Evolutionary conservation across 805 yeast genomes (phyloP).

Genomic region (Spathaspora passalidarum): DNA sequence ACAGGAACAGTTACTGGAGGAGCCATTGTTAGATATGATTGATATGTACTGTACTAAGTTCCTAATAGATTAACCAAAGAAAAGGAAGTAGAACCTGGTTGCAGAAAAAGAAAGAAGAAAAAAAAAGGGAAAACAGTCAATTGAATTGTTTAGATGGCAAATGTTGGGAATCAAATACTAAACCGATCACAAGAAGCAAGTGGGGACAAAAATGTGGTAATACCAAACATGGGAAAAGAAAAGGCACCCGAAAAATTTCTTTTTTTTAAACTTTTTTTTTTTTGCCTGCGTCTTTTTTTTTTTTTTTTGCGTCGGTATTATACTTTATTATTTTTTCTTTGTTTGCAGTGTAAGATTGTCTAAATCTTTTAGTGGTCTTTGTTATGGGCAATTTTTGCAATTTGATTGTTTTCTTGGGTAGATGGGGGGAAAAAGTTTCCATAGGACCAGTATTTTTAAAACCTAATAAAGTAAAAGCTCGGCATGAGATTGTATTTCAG

Average conservation of each 20-base stretch:
- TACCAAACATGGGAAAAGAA: not conserved
- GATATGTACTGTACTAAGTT: not conserved
- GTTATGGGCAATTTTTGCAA: no score
- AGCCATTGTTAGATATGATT: slow-evolving; percentile 5
- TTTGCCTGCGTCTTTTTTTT: not conserved
- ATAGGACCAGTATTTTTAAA: no score
- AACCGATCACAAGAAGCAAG: not conserved
- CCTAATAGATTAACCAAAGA: not conserved
- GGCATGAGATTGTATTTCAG: no score
- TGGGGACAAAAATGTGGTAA: not conserved
- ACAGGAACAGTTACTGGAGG: slow-evolving; percentile 51
- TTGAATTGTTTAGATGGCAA: not conserved
- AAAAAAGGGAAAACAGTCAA: not conserved
- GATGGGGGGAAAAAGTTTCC: no score
- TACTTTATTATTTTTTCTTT: no score
- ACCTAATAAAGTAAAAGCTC: no score
- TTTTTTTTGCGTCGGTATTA: not conserved
- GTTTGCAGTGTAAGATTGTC: no score
- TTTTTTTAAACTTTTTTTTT: not conserved
- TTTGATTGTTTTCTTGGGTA: no score
- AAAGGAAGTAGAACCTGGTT: not conserved
- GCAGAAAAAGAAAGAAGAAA: not conserved
- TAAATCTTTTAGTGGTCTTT: no score
- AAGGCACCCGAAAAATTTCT: not conserved
- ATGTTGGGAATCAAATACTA: not conserved